Evolutionary conservation across 352 stramenopile genomes (phyloP), one percentile per base, ranked within the genome.

Genomic region (Globisporangium apiculatum): DNA sequence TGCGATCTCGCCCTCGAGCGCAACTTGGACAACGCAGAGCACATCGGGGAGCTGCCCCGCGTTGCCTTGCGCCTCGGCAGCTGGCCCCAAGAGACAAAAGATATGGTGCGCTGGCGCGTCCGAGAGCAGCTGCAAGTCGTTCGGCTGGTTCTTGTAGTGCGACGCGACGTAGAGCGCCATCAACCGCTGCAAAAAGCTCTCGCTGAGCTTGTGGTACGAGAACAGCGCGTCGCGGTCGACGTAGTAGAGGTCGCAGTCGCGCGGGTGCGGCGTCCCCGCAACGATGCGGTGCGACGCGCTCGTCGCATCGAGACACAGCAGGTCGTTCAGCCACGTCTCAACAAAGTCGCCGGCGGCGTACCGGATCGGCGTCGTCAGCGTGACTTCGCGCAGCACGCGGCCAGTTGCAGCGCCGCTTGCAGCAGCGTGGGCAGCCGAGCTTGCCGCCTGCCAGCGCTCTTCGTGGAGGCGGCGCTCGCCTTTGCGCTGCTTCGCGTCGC

Each of bases 131-230:
- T 99, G 97, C 48, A 99, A 75, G 77, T 99, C 97, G 71, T 99
- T 99, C 11, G 97, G 97, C 65, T 96, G 93, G 76, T 99, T 99
- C 71, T 99, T 99, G 90, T 99, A 99, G 79, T 99, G 97, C 36
- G 96, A 98, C 48, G 94, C 95, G 48, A 98, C 98, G 68, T 99
- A 99, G 7, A 99, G 79, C 38, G 87, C 73, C 91, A 97, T 97
- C 55, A 98, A 84, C 38, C 90, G 84, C 66, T 97, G 87, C 57
- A 97, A 56, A 36, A 98, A 96, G 57, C 83, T 94, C 80, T 99
- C 97, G 15, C 92, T 98, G 14, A 99, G 76, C 67, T 97, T 97
- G 85, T 99, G 97, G 77, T 99, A 99, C 55, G 93, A 99, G 69
- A 99, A 99, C 4, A 99, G 79, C 48, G 97, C 95, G 83, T 99